Base-by-base conservation (phyloP, 2,329 filamentous ascomycete species). In the Keithomyces neogunnii region DNA sequence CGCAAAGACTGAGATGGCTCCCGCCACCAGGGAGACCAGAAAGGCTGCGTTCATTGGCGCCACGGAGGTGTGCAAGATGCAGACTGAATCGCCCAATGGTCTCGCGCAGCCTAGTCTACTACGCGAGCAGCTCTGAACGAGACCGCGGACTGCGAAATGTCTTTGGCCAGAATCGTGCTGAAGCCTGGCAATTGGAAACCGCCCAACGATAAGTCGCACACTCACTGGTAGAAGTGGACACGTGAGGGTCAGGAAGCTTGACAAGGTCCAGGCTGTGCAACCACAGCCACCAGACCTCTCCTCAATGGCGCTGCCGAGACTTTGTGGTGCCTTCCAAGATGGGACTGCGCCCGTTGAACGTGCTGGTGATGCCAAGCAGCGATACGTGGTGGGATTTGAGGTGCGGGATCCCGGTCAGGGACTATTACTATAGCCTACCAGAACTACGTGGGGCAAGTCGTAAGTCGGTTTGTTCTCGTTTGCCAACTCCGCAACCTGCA, bases 11-110 rank as follows among this genome's bases (percentile, higher is more conserved):
- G 59, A 66, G 39, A 70, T 32, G 48, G 58, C 62, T 50, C 69
- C 69, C 5, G 66, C 62, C 43, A 69, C 47, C 30, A 66, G 57
- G 39, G 68, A 69, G 26, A 68, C 52, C 42, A 69, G 42, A 49
- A 71, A 69, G 3, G 63, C 55, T 45, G 55, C 48, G 50, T 55
- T 48, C 55, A 56, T 57, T 33, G 47, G 19, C 13, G 10, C 40
- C 38, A 33, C 30, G 33, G n/a, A 28, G 2, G n/a, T 29, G n/a
- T 26, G 5, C 5, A 13, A 42, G 28, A 7, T 42, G 19, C 5
- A 42, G 19, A 13, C 10, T 42, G 39, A 26, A 42, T 7, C 10
- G 36, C 5, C 36, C 11, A 38, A 10, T 38, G 13, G 11, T n/a
- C 19, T 5, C 10, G 36, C 9, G 36, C 36, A 10, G 19, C 7